Base-by-base conservation (phyloP, 495 filamentous ascomycete species). In the Xylaria acuta region DNA sequence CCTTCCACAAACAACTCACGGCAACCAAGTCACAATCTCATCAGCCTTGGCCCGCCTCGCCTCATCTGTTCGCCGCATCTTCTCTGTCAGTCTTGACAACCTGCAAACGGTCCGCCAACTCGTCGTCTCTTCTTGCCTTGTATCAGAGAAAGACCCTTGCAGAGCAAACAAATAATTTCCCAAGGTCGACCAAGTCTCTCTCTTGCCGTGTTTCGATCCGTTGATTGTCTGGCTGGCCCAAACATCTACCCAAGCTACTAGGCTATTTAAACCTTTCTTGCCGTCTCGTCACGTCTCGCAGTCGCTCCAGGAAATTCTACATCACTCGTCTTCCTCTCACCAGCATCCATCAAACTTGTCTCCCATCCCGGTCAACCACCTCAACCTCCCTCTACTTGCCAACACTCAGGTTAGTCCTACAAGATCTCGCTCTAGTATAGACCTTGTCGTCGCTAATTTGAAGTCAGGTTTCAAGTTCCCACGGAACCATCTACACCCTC, bases 101-200 rank as follows among this genome's bases (percentile, higher is more conserved):
- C 65, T 72, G 70, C 70, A 74, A 77, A 77, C 74, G 74, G 47
- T 34, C 70, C 32, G 12, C 6, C 36, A 25, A 51, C 71, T n/a
- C n/a, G n/a, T n/a, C n/a, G n/a, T n/a, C 63, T 70, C 64, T 43
- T 65, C 43, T 30, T 71, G 69, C 62, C 68, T 72, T 70, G 72
- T 72, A 73, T 67, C 74, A 71, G 74, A 22, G 27, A 45, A 38
- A 41, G 30, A 0, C n/a, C 34, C 27, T 27, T 40, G 41, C 20
- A 30, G 49, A 45, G 45, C 77, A 79, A 79, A 79, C 77, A 77
- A 73, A 65, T 41, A 67, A 64, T 70, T 72, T 69, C 36, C 59
- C n/a, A 18, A 56, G 22, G 58, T 54, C 47, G 22, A 14, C 47
- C 32, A 53, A 64, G 22, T 62, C 22, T 64, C 36, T 22, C 8